Base-by-base conservation (phyloP, 768 basidiomycete species). In the button mushroom (Agaricus bisporus) region DNA sequence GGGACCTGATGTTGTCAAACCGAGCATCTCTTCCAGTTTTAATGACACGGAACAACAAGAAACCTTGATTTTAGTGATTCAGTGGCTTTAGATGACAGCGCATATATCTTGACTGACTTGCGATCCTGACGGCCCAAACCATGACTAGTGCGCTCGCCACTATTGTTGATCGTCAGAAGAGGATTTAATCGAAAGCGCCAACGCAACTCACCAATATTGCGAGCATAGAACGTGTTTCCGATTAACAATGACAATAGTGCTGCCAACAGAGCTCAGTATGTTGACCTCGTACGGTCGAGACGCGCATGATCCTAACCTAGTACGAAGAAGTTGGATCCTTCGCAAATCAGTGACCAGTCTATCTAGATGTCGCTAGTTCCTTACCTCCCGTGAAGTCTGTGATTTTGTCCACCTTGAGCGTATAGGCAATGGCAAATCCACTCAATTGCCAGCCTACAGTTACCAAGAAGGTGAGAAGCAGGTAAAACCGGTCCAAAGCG, bases 401-500 rank as follows among this genome's bases (percentile, higher is more conserved):
- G 42, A 86, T 81, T 64, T 88, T 86, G 67, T 88, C 85, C 59
- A 86, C 84, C 70, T 85, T 78, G 37, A 83, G 70, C 0, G 79
- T 79, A 79, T 82, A 86, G 6, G 85, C 83, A 51, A 86, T 80
- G 4, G 75, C 72, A 59, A 86, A 86, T 6, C 84, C 85, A 1
- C 69, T 54, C 4, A 81, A 69, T 61, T 86, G 86, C 62, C 80
- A 88, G 60, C 59, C 77, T n/a, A 74, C 60, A 0, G 80, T 83
- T 29, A 82, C 70, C 2, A 83, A 68, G 6, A 78, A 62, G 5
- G 81, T 80, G 17, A 82, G 59, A 7, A 64, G 61, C 9, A 81
- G 70, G 59, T 81, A 81, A 61, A 72, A 79, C 18, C 62, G 64
- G 60, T 81, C 80, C 14, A 82, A 68, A 6, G 70, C 77, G 60